A percentile compares a stretch with the other conserved stretches of the same genome.
Evolutionary conservation across 2,329 filamentous ascomycete species (phyloP).

Genomic region (Phoma sp.): DNA sequence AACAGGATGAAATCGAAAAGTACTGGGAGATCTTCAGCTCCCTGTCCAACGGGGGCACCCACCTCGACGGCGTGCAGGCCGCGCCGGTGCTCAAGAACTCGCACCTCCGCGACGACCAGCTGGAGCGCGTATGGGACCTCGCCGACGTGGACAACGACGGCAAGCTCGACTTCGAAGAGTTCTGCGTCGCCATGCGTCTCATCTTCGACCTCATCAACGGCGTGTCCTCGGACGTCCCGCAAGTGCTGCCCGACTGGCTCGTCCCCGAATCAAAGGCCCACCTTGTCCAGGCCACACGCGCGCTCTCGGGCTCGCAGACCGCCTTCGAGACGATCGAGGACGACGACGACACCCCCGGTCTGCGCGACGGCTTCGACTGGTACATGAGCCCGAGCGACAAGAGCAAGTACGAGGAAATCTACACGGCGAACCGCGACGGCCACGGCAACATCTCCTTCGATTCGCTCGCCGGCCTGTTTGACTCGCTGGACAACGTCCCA

Average conservation of each 20-base stretch:
- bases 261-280: conserved; percentile 78
- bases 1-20: conserved; percentile 76
- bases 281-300: conserved; percentile 50
- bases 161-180: conserved; percentile 98
- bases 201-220: conserved; percentile 98
- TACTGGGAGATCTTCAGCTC: conserved; percentile 83
- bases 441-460: conserved; percentile 79
- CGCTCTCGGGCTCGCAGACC: conserved; percentile 75
- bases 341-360: conserved; percentile 79
- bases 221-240: conserved; percentile 82
- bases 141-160: conserved; percentile 97
- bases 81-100: conserved; percentile 76
- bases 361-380: conserved; percentile 99
- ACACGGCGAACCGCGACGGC: conserved; percentile 86
- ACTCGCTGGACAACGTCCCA: conserved; percentile 68
- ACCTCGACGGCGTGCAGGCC: conserved; percentile 72
- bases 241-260: conserved; percentile 88
- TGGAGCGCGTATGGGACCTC: conserved; percentile 97
- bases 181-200: conserved; percentile 97
- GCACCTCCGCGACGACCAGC: conserved; percentile 76
- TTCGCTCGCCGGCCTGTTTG: conserved; percentile 83
- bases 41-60: conserved; percentile 67
- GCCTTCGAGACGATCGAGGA: conserved; percentile 83
- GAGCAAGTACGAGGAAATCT: conserved; percentile 95
- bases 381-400: conserved; percentile 96